phyloP scores from a whole-genome alignment of 2,329 filamentous ascomycete species.

The Fusarium protoensiforme region DNA sequence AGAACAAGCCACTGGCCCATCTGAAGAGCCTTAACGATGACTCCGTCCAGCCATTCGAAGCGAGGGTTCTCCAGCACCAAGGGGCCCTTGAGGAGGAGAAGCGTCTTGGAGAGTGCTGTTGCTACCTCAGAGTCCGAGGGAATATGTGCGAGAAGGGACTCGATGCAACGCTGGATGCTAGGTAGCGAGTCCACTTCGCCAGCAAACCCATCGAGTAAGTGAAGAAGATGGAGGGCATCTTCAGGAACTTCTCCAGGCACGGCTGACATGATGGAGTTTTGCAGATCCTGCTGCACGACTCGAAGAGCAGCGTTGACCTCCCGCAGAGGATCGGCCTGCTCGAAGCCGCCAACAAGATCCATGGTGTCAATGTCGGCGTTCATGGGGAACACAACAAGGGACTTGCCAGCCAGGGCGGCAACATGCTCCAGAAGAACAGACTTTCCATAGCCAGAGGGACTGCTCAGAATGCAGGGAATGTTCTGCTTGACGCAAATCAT shows the following conservation, averaged over 20 bases:
- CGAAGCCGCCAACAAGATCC: conserved; percentile 96
- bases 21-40: conserved; percentile 87
- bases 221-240: conserved; percentile 62
- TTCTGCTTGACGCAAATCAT: conserved; percentile 88
- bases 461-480: conserved; percentile 90
- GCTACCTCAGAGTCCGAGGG: conserved; percentile 59
- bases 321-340: conserved; percentile 87
- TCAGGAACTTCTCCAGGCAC: conserved; percentile 59
- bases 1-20: conserved; percentile 92
- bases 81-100: conserved; percentile 62
- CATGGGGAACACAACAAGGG: conserved; percentile 84
- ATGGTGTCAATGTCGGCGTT: conserved; percentile 97
- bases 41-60: conserved; percentile 96
- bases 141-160: conserved; percentile 53
- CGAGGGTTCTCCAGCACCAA: conserved; percentile 75
- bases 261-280: conserved; percentile 59
- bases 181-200: conserved; percentile 53
- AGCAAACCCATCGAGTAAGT: conserved; percentile 57
- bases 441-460: conserved; percentile 88
- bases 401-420: conserved; percentile 80
- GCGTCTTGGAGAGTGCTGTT: conserved; percentile 59
- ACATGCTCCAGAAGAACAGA: conserved; percentile 82
- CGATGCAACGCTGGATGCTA: conserved; percentile 52
- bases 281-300: conserved; percentile 62
- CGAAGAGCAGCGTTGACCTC: conserved; percentile 70